Percentiles rank a stretch among this genome's conserved stretches.
These are phyloP conservation scores for Neophaeococcomyces mojaviensis DNA, from an alignment of 2,329 filamentous ascomycete genomes.

Conservation along the genomic window DNA sequence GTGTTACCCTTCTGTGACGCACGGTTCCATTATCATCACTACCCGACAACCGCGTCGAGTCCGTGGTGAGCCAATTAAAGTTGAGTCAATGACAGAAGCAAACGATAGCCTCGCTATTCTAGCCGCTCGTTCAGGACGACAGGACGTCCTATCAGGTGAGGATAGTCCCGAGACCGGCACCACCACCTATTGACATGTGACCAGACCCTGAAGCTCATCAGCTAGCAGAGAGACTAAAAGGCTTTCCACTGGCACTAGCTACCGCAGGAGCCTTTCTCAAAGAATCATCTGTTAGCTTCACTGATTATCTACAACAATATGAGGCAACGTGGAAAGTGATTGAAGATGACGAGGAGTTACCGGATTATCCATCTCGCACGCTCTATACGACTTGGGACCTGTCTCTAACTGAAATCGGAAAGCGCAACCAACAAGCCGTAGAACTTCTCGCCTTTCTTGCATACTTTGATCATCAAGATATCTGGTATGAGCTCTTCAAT, in stretches of 20 bases:
- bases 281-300: too few species aligned
- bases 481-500: conserved; percentile 40
- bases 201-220: conserved; percentile 10
- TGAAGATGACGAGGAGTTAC: conserved; percentile 1
- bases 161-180: conserved; percentile 4
- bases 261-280: conserved; percentile 40
- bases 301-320: conserved; percentile 33
- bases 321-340: not conserved
- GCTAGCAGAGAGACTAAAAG: conserved; percentile 33
- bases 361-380: conserved; percentile 13
- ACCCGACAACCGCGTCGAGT: conserved; percentile 14
- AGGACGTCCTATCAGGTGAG: conserved; percentile 8
- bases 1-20: conserved; percentile 16
- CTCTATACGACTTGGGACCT: conserved; percentile 21
- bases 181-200: not conserved
- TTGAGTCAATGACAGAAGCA: conserved; percentile 5
- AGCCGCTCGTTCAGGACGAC: conserved; percentile 7
- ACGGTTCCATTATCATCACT: conserved; percentile 22
- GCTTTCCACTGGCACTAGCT: conserved; percentile 41
- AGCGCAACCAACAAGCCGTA: conserved; percentile 21
- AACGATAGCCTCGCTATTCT: conserved; percentile 13
- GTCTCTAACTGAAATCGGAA: conserved; percentile 9
- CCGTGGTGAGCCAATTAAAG: conserved; percentile 3
- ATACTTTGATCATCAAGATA: conserved; percentile 37
- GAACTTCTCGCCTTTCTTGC: conserved; percentile 36